phyloP scores from a whole-genome alignment of 2,329 filamentous ascomycete species.

The Penicillium sp. region DNA sequence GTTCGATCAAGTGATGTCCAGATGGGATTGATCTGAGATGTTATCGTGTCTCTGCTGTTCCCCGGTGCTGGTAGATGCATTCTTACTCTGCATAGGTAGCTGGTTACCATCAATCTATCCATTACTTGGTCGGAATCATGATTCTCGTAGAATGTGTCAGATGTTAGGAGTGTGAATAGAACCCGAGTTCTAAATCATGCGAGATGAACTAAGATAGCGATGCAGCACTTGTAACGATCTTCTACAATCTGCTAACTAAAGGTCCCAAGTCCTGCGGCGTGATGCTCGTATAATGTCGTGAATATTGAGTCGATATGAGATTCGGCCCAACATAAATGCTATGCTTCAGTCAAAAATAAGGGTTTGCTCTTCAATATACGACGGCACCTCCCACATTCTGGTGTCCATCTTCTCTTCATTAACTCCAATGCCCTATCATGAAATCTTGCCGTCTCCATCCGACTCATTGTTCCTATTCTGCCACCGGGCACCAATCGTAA shows the following conservation, averaged over 20 bases:
- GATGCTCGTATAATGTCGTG: too few relatives aligned
- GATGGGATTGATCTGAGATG: constrained; percentile 9
- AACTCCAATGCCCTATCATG: not conserved
- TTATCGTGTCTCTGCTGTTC: not conserved
- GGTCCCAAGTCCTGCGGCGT: too few relatives aligned
- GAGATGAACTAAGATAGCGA: too few relatives aligned
- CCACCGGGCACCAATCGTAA: constrained; percentile 50
- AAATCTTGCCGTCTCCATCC: not conserved
- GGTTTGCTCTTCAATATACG: too few relatives aligned
- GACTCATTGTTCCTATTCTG: constrained; percentile 24
- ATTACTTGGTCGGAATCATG: constrained; percentile 6
- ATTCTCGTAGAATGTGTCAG: not conserved
- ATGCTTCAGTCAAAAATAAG: too few relatives aligned
- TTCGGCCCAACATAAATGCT: too few relatives aligned
- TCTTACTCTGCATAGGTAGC: constrained; percentile 5
- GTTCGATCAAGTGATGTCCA: not conserved
- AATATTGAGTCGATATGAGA: too few relatives aligned
- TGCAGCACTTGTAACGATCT: too few relatives aligned
- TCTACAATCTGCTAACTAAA: too few relatives aligned
- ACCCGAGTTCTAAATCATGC: too few relatives aligned
- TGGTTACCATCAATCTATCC: constrained; percentile 12
- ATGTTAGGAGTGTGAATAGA: too few relatives aligned
- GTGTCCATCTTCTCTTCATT: not conserved
- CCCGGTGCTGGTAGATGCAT: constrained; percentile 3
- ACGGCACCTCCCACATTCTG: too few relatives aligned